A percentile compares a stretch with the other conserved stretches of the same genome.
These are phyloP conservation scores for Trebouxia sp. DNA, from an alignment of 139 green algal genomes.

Conservation along the genomic window DNA sequence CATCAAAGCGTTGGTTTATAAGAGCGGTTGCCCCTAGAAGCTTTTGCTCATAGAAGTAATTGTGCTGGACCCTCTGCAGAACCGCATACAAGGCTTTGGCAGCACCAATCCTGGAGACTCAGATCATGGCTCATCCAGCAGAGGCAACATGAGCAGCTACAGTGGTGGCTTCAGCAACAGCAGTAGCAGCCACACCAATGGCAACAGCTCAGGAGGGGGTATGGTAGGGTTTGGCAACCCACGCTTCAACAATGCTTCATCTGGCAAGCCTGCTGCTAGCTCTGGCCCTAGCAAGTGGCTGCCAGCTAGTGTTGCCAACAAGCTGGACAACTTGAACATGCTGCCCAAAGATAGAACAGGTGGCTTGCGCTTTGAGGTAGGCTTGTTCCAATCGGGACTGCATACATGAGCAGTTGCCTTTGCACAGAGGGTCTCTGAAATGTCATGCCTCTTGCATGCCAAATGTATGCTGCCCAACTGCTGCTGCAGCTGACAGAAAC, in stretches of 20 bases:
- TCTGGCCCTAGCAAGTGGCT: not conserved
- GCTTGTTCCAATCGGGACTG: not conserved
- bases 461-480: too few species aligned
- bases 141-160: conserved; percentile 5
- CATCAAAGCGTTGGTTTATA: too few species aligned
- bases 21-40: too few species aligned
- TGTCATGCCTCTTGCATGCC: too few species aligned
- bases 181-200: not conserved
- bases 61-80: too few species aligned
- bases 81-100: conserved; percentile 84
- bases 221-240: conserved; percentile 72
- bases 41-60: too few species aligned
- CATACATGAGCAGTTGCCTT: too few species aligned
- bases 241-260: conserved; percentile 23
- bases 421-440: too few species aligned
- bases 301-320: conserved; percentile 28
- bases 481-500: too few species aligned
- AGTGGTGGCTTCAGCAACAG: not conserved
- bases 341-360: conserved; percentile 21
- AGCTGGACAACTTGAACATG: conserved; percentile 23
- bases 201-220: conserved; percentile 2
- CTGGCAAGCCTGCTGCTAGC: not conserved
- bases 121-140: conserved; percentile 3
- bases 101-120: conserved; percentile 37
- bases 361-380: conserved; percentile 30